Evolutionary conservation across 345 rosid genomes (phyloP).

Genomic region (Eucalyptus grandis): DNA sequence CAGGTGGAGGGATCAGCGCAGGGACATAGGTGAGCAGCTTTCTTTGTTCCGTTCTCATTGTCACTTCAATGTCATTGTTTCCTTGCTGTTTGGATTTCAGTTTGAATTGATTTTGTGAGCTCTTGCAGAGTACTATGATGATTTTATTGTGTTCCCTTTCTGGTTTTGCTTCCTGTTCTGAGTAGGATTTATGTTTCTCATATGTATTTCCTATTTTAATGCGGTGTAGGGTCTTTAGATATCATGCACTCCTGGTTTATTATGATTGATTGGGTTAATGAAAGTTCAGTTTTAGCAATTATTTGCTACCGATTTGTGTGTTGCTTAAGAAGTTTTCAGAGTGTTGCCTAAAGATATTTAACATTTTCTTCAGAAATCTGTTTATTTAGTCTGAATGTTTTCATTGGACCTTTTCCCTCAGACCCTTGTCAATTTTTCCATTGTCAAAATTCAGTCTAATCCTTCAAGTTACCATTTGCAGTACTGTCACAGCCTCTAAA

Average conservation of each 20-base stretch:
- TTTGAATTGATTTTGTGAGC: neutral
- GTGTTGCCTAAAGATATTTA: neutral
- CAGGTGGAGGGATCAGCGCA: conserved; percentile 14
- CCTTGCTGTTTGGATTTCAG: neutral
- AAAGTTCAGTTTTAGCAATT: neutral
- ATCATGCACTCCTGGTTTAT: neutral
- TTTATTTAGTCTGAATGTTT: neutral
- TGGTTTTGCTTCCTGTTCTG: neutral
- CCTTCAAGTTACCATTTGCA: neutral
- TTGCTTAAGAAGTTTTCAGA: neutral
- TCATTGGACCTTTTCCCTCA: neutral
- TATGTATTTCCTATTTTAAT: neutral
- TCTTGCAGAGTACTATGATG: neutral
- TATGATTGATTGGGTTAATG: neutral
- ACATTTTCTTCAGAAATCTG: neutral
- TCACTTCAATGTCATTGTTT: neutral
- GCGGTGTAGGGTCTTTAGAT: neutral
- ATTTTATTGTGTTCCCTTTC: neutral
- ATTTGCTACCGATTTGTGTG: neutral
- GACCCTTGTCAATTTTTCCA: neutral
- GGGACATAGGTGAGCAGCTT: conserved; percentile 41
- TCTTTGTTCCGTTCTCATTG: neutral
- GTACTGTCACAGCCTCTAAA: neutral
- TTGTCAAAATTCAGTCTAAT: neutral
- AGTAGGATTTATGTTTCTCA: neutral